Conservation (phyloP, 2,329 filamentous ascomycete species). For the Cryphonectria nitschkei region DNA sequence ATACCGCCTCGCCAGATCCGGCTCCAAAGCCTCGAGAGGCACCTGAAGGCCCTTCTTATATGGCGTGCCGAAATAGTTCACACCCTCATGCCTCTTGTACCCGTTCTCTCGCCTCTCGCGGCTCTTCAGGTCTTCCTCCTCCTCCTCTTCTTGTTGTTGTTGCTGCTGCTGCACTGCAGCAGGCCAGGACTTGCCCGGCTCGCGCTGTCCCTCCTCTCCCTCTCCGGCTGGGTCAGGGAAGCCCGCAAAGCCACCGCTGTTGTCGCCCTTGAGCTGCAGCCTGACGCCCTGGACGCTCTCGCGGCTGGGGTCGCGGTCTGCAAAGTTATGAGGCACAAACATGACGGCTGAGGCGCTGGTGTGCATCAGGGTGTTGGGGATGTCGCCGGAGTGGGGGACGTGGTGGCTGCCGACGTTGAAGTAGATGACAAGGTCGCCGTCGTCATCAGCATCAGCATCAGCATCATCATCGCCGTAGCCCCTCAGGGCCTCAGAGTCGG, state of each 20-base stretch:
- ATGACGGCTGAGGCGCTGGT: conserved; percentile 43
- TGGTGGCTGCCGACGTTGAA: conserved; percentile 51
- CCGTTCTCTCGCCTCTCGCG: conserved; percentile 11
- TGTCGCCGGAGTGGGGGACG: conserved; percentile 45
- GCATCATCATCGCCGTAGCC: conserved; percentile 33
- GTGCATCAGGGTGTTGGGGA: conserved; percentile 50
- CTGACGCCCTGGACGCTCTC: conserved; percentile 35
- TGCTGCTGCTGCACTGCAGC: neutral
- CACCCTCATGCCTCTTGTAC: conserved; percentile 26
- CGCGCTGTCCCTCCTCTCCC: neutral
- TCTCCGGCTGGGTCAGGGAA: conserved; percentile 9
- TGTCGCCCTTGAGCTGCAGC: conserved; percentile 29
- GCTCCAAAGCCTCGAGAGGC: conserved; percentile 27
- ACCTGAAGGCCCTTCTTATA: conserved; percentile 26
- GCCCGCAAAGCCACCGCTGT: conserved; percentile 29
- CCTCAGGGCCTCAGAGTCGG: conserved; percentile 38
- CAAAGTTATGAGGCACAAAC: conserved; percentile 45
- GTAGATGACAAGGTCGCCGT: conserved; percentile 40
- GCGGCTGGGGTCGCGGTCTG: conserved; percentile 41
- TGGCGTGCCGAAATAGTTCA: conserved; percentile 31
- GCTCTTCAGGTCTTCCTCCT: conserved; percentile 18
- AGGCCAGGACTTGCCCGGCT: conserved; percentile 15
- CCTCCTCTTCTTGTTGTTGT: neutral
- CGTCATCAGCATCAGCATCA: conserved; percentile 32
- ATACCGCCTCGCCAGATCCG: conserved; percentile 22